Base-by-base conservation (phyloP, 1,284 basidiomycete species). In the Cryptococcus hybrid region DNA sequence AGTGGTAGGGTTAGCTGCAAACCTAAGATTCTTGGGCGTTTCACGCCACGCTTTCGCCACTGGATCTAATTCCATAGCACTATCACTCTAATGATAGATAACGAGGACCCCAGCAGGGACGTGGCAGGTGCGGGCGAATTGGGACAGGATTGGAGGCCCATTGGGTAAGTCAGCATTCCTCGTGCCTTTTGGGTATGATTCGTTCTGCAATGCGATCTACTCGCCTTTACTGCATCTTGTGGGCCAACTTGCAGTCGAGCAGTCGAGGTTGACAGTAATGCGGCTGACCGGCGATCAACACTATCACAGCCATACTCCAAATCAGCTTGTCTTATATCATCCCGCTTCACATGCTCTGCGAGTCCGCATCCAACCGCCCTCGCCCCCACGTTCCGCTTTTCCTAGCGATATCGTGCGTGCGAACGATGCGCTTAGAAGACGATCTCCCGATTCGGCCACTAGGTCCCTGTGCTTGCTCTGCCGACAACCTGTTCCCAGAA, bases 271-370 rank as follows among this genome's bases (percentile, higher is more conserved):
- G 40, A 42, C 40, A 42, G 40, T 9, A 9, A n/a, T 9, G 40
- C 40, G 40, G n/a, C n/a, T 42, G 9, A 42, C 9, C 40, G n/a
- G 40, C 9, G 40, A 9, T 42, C 9, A 42, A 9, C 9, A 42
- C n/a, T 9, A 18, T 18, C n/a, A 43, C 48, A 74, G 78, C 5
- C 76, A 78, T 54, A 84, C 85, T 5, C 86, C 88, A 0, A 88
- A 90, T 74, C 90, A 92, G 70, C 85, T 93, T 54, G 90, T 94
- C 35, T 82, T 93, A 15, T 94, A 93, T 78, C 90, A 93, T 69
- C 86, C 90, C 0, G 86, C 84, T 0, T 91, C 88, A 0, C 90
- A 93, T 72, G 90, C 89, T 0, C 80, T 94, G 11, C 84, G 88
- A 30, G 88, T 94, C 54, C 75, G 68, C 24, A 71, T 78, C 50